phyloP scores from a whole-genome alignment of 2,329 filamentous ascomycete genomes.

The Xylaria sp. region DNA sequence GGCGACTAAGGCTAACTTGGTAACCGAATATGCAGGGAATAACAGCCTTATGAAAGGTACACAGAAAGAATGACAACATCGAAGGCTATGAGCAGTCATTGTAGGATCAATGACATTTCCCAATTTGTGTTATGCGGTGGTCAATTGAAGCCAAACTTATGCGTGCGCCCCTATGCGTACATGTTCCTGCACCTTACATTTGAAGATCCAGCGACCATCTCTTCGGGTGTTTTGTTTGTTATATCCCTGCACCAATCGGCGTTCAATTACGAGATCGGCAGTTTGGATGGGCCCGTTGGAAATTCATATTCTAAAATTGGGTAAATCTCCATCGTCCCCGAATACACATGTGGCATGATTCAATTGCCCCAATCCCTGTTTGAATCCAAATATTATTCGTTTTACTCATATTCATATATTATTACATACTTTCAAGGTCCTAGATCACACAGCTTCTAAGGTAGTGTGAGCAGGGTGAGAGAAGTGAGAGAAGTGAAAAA shows the following conservation, averaged over 20 bases:
- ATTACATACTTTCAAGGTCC: background rate
- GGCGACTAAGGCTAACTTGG: background rate
- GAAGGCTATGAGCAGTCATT: background rate
- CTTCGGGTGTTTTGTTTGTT: background rate
- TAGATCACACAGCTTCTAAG: background rate
- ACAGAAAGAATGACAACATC: constrained; percentile 11
- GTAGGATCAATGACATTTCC: background rate
- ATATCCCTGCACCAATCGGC: background rate
- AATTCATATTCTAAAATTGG: background rate
- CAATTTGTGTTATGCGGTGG: constrained; percentile 1
- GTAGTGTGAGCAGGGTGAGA: too few species aligned
- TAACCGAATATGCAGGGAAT: background rate
- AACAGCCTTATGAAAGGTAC: constrained; percentile 8
- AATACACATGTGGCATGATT: background rate
- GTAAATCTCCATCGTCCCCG: too few species aligned
- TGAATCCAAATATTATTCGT: background rate
- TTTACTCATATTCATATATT: background rate
- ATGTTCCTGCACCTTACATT: background rate
- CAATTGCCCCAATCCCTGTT: background rate
- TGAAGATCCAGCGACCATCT: background rate
- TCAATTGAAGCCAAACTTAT: background rate
- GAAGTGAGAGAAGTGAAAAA: background rate
- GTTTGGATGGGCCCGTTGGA: background rate
- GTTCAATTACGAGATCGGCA: background rate
- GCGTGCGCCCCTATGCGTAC: background rate